These are phyloP conservation scores for Penicillium brevicompactum DNA, from an alignment of 2,329 filamentous ascomycete species.

Conservation along the genomic window DNA sequence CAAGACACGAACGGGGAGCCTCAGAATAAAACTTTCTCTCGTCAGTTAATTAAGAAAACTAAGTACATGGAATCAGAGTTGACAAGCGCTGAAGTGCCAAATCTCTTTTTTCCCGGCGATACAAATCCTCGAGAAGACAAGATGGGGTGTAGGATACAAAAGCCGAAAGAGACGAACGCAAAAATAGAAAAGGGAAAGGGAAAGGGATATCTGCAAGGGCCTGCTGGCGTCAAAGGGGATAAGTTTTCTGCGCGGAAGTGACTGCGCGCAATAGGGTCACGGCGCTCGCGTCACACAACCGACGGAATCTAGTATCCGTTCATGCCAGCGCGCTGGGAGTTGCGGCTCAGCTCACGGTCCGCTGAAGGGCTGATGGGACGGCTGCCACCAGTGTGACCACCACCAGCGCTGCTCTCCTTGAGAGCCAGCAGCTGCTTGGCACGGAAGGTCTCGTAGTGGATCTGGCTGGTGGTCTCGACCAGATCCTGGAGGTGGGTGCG, in stretches of 20 bases:
- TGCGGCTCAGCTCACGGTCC: slow-evolving; percentile 93
- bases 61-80: slow-evolving; percentile 38
- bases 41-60: slow-evolving; percentile 36
- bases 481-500: slow-evolving; percentile 97
- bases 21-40: slow-evolving; percentile 29
- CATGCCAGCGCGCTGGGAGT: slow-evolving; percentile 97
- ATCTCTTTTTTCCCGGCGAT: slow-evolving; percentile 30
- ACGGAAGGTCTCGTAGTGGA: slow-evolving; percentile 99
- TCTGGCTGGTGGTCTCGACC: slow-evolving; percentile 98
- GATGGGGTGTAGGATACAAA: slow-evolving; percentile 20
- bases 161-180: slow-evolving; percentile 23
- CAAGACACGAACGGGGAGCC: background rate
- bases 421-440: slow-evolving; percentile 97
- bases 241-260: slow-evolving; percentile 26
- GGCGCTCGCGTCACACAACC: slow-evolving; percentile 24
- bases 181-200: slow-evolving; percentile 32
- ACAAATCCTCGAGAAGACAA: slow-evolving; percentile 22
- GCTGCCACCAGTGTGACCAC: slow-evolving; percentile 67
- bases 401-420: slow-evolving; percentile 94
- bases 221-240: slow-evolving; percentile 35
- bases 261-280: slow-evolving; percentile 20
- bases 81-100: slow-evolving; percentile 30
- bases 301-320: slow-evolving; percentile 81
- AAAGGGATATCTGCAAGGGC: slow-evolving; percentile 44
- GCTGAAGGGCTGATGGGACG: slow-evolving; percentile 94